A percentile compares a stretch with the other conserved stretches of the same genome.
phyloP scores from a whole-genome alignment of 495 filamentous ascomycete genomes.

The Opeltia flavorubescens region DNA sequence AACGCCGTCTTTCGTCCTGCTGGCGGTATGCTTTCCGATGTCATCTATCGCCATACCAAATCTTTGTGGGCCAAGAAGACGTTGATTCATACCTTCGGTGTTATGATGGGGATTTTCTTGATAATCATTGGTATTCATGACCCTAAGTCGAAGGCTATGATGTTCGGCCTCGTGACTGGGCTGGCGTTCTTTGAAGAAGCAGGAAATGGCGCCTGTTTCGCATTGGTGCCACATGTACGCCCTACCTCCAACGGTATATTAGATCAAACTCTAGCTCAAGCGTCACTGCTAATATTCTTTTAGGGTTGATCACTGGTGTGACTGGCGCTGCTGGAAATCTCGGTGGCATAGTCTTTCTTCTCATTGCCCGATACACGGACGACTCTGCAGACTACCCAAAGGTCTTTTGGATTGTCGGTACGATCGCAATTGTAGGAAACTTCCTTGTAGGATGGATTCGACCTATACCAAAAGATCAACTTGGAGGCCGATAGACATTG shows the following conservation, averaged over 20 bases:
- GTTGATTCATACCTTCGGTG: conserved; percentile 45
- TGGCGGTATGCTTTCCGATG: conserved; percentile 56
- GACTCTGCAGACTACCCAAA: neutral
- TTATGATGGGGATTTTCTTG: conserved; percentile 49
- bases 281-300: neutral
- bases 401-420: neutral
- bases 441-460: conserved; percentile 1
- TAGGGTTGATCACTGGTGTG: conserved; percentile 2
- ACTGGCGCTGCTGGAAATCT: conserved; percentile 1
- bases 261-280: neutral
- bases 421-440: neutral
- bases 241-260: conserved; percentile 51
- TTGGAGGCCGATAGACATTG: neutral
- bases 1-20: conserved; percentile 60
- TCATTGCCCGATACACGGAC: neutral
- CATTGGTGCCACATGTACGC: conserved; percentile 67
- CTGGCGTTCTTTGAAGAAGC: conserved; percentile 69
- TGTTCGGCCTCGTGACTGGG: conserved; percentile 60
- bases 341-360: neutral
- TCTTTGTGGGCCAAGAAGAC: conserved; percentile 59
- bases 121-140: conserved; percentile 54
- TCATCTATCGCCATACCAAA: conserved; percentile 50
- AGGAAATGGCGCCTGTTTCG: conserved; percentile 70
- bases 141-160: conserved; percentile 39
- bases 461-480: neutral